phyloP scores from a whole-genome alignment of 306 rosid genomes.

The Mucuna pruriens region DNA sequence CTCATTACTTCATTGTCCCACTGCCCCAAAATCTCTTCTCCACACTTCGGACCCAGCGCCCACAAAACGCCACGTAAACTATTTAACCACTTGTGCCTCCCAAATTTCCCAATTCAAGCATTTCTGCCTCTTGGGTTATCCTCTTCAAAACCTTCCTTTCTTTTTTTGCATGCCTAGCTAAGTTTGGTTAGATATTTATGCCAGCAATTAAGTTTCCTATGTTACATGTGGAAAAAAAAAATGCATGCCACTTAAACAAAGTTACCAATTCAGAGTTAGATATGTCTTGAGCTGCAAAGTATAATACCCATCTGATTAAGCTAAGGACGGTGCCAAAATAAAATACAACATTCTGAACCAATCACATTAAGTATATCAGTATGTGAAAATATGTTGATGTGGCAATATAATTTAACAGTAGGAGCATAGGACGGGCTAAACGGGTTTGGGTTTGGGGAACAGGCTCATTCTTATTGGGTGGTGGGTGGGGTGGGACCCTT shows the following conservation, averaged over 20 bases:
- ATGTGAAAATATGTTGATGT: slow-evolving; percentile 26
- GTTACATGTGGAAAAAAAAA: not conserved
- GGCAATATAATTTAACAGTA: slow-evolving; percentile 33
- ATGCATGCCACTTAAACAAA: not conserved
- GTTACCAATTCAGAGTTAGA: not conserved
- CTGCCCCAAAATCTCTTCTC: slow-evolving; percentile 34
- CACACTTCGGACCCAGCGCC: not conserved
- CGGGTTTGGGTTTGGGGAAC: slow-evolving; percentile 52
- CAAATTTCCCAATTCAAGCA: slow-evolving; percentile 24
- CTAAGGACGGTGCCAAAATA: not conserved
- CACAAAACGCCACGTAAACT: slow-evolving; percentile 30
- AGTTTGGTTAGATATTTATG: not conserved
- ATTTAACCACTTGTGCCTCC: slow-evolving; percentile 39
- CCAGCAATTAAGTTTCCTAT: slow-evolving; percentile 10
- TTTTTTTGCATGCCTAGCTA: slow-evolving; percentile 27
- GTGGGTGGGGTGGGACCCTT: slow-evolving; percentile 65
- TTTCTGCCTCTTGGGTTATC: slow-evolving; percentile 1
- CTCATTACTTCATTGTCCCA: slow-evolving; percentile 41
- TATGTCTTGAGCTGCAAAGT: slow-evolving; percentile 11
- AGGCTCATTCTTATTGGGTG: slow-evolving; percentile 55
- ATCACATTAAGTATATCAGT: slow-evolving; percentile 1
- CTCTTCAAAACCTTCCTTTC: not conserved
- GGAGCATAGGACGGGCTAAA: slow-evolving; percentile 33
- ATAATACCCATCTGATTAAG: slow-evolving; percentile 3
- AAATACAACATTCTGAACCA: slow-evolving; percentile 6